phyloP scores from a whole-genome alignment of 176 grass and related monocot species.

The Alloteropsis semialata region DNA sequence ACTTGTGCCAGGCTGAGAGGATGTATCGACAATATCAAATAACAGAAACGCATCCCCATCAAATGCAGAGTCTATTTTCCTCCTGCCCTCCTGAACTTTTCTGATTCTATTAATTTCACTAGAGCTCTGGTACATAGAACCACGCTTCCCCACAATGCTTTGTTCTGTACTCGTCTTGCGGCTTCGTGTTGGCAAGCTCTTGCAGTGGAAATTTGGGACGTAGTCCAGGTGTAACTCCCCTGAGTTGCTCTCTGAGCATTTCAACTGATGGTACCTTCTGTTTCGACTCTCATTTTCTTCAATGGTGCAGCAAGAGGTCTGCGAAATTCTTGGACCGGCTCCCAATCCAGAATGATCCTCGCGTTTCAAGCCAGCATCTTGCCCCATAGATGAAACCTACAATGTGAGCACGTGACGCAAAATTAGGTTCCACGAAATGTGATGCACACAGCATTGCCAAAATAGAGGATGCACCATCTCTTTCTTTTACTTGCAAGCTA shows the following conservation, averaged over 20 bases:
- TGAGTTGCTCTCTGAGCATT: slow-evolving; percentile 47
- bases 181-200: slow-evolving; percentile 65
- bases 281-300: slow-evolving; percentile 19
- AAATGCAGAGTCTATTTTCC: slow-evolving; percentile 65
- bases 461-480: background rate
- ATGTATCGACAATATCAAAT: slow-evolving; percentile 61
- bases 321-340: slow-evolving; percentile 11
- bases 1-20: slow-evolving; percentile 46
- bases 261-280: slow-evolving; percentile 43
- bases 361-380: slow-evolving; percentile 37
- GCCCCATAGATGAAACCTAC: slow-evolving; percentile 57
- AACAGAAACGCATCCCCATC: slow-evolving; percentile 60
- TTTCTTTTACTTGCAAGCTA: background rate
- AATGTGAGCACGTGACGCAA: background rate
- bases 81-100: slow-evolving; percentile 59
- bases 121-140: slow-evolving; percentile 97
- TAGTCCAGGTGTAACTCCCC: slow-evolving; percentile 22
- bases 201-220: slow-evolving; percentile 74
- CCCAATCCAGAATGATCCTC: background rate
- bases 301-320: slow-evolving; percentile 2
- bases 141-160: slow-evolving; percentile 47
- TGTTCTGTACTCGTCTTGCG: slow-evolving; percentile 20
- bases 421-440: background rate
- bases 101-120: slow-evolving; percentile 72
- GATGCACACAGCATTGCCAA: background rate